These are phyloP conservation scores for Mimosa bimucronata DNA, from an alignment of 306 rosid genomes.

Conservation along the genomic window DNA sequence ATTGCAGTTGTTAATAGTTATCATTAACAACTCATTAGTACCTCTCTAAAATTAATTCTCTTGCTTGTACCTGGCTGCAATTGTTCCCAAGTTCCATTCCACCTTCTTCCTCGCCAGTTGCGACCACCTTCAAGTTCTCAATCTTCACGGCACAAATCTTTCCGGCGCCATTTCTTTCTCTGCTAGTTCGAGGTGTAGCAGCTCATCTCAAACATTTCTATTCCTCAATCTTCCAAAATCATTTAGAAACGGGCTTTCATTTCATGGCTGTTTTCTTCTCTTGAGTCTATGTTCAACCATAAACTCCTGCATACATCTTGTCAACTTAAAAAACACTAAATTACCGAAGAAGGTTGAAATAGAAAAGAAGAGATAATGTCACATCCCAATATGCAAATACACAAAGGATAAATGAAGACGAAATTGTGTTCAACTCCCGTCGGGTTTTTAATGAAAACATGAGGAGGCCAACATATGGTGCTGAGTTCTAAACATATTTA, in stretches of 20 bases:
- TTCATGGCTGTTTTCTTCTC: not conserved
- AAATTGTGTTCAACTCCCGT: not conserved
- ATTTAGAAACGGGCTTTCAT: not conserved
- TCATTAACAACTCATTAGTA: no score
- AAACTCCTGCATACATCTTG: not conserved
- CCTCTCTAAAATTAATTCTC: no score
- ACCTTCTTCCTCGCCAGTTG: no score
- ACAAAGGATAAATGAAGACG: not conserved
- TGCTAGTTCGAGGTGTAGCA: no score
- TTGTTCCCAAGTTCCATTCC: no score
- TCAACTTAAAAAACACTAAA: slow-evolving; percentile 2
- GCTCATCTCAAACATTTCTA: slow-evolving; percentile 18
- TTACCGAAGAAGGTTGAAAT: slow-evolving; percentile 14
- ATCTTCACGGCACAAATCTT: no score
- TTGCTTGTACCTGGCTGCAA: no score
- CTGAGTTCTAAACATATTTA: not conserved
- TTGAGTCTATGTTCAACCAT: slow-evolving; percentile 6
- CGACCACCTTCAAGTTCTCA: no score
- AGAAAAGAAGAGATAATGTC: not conserved
- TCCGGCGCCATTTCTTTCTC: no score
- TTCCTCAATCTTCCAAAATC: slow-evolving; percentile 6
- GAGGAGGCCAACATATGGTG: not conserved
- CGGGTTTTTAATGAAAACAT: not conserved
- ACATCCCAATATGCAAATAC: slow-evolving; percentile 27
- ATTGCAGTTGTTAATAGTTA: no score